A percentile compares a stretch with the other conserved stretches of the same genome.
Evolutionary conservation across 148 eudicot species (phyloP).

Genomic region (Fallopia convolvulus): DNA sequence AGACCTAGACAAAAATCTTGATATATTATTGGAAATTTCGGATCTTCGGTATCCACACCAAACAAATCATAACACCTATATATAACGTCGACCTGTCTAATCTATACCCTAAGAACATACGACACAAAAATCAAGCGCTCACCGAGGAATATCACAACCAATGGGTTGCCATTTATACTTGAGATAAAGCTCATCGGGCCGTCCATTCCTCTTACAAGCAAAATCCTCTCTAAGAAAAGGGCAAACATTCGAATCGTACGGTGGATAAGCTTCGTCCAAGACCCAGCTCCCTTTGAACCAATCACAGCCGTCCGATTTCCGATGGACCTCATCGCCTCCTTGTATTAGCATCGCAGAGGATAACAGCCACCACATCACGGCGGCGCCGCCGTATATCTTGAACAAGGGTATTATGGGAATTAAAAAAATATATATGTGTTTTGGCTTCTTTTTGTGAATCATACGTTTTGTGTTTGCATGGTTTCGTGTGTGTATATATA

Average conservation of each 20-base stretch:
- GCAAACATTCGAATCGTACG: constrained; percentile 16
- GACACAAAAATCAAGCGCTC: neutral
- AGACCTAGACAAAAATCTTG: no score
- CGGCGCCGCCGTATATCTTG: neutral
- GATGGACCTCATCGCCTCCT: neutral
- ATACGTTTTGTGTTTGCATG: neutral
- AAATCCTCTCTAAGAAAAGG: constrained; percentile 13
- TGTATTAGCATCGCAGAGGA: constrained; percentile 2
- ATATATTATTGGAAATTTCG: no score
- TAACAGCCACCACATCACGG: neutral
- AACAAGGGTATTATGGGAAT: neutral
- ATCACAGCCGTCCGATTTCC: constrained; percentile 23
- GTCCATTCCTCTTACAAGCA: constrained; percentile 15
- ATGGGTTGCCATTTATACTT: constrained; percentile 20
- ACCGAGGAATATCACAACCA: constrained; percentile 2
- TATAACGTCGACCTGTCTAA: no score
- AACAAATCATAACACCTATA: no score
- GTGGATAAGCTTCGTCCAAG: constrained; percentile 24
- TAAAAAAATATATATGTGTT: no score
- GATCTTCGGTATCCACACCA: no score
- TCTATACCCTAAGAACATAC: no score
- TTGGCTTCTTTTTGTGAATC: neutral
- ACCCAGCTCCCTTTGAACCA: constrained; percentile 55
- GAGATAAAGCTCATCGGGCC: constrained; percentile 16
- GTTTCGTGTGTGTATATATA: neutral